Percentiles rank a stretch among this genome's conserved stretches.
Conservation (phyloP, 2,329 filamentous ascomycete species). For the Fusarium beomiforme region DNA sequence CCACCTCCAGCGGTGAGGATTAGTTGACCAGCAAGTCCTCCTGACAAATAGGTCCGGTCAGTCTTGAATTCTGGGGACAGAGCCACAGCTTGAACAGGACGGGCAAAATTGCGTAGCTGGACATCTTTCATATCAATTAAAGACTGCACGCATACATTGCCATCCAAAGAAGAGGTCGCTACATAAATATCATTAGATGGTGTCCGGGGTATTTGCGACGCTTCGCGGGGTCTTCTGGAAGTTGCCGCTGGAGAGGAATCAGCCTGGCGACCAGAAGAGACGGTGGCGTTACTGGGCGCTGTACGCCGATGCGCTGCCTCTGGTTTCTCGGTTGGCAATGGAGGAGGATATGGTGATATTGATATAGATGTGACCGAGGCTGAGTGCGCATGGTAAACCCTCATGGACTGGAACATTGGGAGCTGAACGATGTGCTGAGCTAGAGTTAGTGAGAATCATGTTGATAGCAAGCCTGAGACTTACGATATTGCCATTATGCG, state of each 20-base stretch:
- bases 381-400: constrained; percentile 91
- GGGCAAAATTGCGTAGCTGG: constrained; percentile 89
- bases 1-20: constrained; percentile 87
- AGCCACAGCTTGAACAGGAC: constrained; percentile 90
- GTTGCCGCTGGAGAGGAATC: constrained; percentile 59
- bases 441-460: constrained; percentile 39
- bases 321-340: constrained; percentile 56
- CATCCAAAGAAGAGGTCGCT: constrained; percentile 93
- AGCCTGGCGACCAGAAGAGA: constrained; percentile 44
- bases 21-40: constrained; percentile 86
- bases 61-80: constrained; percentile 95
- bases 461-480: constrained; percentile 48
- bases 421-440: constrained; percentile 83
- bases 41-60: constrained; percentile 89
- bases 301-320: constrained; percentile 53
- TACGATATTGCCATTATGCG: constrained; percentile 96
- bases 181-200: constrained; percentile 94
- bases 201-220: constrained; percentile 70
- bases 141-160: constrained; percentile 92
- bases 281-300: constrained; percentile 49
- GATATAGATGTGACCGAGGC: constrained; percentile 92
- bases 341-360: constrained; percentile 82
- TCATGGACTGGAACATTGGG: constrained; percentile 81
- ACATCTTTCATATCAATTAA: constrained; percentile 90
- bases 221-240: constrained; percentile 63